Percentiles rank a stretch among this genome's conserved stretches.
Conservation (phyloP, 2,329 filamentous ascomycete genomes). For the Geoglossum cookeanum region DNA sequence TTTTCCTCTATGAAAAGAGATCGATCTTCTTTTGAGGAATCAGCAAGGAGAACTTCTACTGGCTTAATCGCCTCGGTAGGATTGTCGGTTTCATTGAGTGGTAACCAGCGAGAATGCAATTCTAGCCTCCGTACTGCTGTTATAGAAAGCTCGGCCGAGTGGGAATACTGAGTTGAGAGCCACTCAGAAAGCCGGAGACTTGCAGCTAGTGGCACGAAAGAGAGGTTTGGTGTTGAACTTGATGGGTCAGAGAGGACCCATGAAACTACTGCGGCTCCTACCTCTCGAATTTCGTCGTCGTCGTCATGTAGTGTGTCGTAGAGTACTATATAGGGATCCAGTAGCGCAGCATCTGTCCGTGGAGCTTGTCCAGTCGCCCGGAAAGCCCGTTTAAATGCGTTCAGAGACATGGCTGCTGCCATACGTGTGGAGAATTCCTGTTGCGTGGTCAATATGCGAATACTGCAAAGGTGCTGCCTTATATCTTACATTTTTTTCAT, state of each 20-base stretch:
- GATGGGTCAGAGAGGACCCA: not conserved
- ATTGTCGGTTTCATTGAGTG: not conserved
- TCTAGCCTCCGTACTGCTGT: conserved; percentile 22
- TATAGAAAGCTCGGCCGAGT: conserved; percentile 17
- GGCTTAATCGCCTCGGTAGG: not conserved
- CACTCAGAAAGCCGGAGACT: conserved; percentile 22
- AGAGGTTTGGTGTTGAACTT: conserved; percentile 11
- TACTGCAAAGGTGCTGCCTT: not conserved
- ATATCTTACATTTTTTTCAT: conserved; percentile 3
- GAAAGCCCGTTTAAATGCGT: conserved; percentile 24
- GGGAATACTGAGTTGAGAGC: conserved; percentile 18
- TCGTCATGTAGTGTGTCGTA: conserved; percentile 75
- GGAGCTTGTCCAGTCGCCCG: not conserved
- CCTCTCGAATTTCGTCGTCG: conserved; percentile 67
- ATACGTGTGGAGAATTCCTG: conserved; percentile 47
- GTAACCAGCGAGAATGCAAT: too few species aligned
- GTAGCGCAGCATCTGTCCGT: conserved; percentile 15
- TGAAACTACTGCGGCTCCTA: conserved; percentile 27
- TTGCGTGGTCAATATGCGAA: not conserved
- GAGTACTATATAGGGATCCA: conserved; percentile 43
- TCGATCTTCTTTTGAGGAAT: conserved; percentile 31
- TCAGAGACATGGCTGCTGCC: conserved; percentile 37
- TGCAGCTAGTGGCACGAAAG: conserved; percentile 30
- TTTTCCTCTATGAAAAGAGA: conserved; percentile 75
- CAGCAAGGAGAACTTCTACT: conserved; percentile 12